Conservation (phyloP, 352 stramenopile genomes). For the Globisporangium canariense region DNA sequence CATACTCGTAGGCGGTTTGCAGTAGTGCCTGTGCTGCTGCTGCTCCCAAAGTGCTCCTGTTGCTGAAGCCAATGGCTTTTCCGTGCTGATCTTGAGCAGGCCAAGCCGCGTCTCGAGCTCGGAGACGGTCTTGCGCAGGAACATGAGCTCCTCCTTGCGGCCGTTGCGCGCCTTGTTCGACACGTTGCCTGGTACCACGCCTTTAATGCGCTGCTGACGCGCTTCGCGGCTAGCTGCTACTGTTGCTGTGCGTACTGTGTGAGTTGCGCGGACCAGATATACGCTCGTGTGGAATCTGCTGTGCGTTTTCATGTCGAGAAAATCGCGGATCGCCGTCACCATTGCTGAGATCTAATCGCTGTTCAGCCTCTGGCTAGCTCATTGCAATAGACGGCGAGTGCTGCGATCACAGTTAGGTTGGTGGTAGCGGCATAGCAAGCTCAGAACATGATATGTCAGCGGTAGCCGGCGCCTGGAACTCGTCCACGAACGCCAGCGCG, state of each 20-base stretch:
- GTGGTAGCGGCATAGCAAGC: neutral
- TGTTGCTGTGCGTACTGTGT: neutral
- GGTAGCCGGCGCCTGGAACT: constrained; percentile 1
- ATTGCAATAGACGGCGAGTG: neutral
- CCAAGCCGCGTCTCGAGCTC: too few species aligned
- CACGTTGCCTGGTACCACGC: neutral
- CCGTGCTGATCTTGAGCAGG: too few species aligned
- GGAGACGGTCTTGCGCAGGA: too few species aligned
- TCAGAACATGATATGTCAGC: neutral
- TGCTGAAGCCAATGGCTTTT: too few species aligned
- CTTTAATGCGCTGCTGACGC: neutral
- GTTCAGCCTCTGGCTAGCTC: neutral
- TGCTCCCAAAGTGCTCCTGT: too few species aligned
- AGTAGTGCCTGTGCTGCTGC: too few species aligned
- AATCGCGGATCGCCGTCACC: too few species aligned
- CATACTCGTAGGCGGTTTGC: too few species aligned
- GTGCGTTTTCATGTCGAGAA: neutral
- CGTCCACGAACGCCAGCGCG: constrained; percentile 15
- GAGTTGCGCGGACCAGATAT: neutral
- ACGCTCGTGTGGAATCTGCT: neutral
- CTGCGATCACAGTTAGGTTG: neutral
- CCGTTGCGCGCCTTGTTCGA: constrained; percentile 22
- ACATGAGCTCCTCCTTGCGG: constrained; percentile 24
- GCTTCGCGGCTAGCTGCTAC: neutral
- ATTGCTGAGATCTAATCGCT: neutral